Evolutionary conservation across 345 rosid species (phyloP), one percentile per base, ranked within the genome.

Genomic region (Kandelia obovata): DNA sequence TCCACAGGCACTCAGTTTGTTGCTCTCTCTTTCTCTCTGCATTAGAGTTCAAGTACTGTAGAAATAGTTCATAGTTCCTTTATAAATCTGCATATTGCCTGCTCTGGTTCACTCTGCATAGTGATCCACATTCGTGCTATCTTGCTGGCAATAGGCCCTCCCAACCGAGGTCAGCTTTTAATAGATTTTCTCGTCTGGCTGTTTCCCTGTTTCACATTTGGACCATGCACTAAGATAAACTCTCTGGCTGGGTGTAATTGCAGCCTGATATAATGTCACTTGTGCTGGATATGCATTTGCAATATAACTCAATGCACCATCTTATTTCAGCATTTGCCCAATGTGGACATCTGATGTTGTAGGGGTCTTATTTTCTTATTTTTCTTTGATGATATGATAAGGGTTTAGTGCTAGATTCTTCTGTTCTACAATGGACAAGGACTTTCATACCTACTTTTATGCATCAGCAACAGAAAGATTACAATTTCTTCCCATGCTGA

Each of bases 391-490:
- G 58, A 55, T 1, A 23, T 7, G 3, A 55, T 9, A n/a, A 8
- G 58, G 28, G 28, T 23, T 55, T 55, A 26, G 58, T 55, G 58
- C 58, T n/a, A 55, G 58, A 55, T 55, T 55, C 58, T 55, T n/a
- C 49, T 43, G 27, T 10, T 55, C 1, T 23, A 55, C 27, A 23
- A 26, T 55, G 58, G 58, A 7, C 28, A 55, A 55, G 27, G 9
- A 26, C 58, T 55, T 23, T 43, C 49, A 43, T 15, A 15, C 37
- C n/a, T 30, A 27, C 31, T 32, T 67, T 53, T 20, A 30, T 59
- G 37, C 17, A 20, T 71, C 58, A 46, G 1, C 55, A 49, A 27
- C 35, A 31, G 75, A 39, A 32, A 25, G 35, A 39, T 21, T 19
- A 7, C 7, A 27, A 1, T 26, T 31, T 35, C 23, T n/a, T 56